Base-by-base conservation (phyloP, 1,139 yeast species). In the Kodamaea ohmeri region DNA sequence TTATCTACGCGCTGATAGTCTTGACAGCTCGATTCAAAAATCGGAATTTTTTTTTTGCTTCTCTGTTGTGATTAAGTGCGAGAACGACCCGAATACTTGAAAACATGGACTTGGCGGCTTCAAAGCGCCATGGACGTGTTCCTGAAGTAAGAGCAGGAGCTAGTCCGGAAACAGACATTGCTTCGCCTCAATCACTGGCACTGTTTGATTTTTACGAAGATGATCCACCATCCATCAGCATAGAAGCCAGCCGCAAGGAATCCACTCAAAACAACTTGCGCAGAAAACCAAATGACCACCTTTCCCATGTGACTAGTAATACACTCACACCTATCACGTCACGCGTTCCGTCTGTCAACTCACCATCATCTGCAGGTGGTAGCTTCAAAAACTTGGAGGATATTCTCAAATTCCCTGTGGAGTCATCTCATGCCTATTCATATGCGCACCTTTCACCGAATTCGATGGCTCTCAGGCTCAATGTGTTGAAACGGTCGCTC, bases 401-500 rank as follows among this genome's bases (percentile, higher is more conserved):
- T 35, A 60, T 78, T 21, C 52, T 76, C 24, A 72, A 68, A 48
- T 84, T 83, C 53, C 88, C 95, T 4, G 78, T 81, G 15, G 92
- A 84, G 53, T 83, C 94, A 8, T 76, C 94, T 2, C 92, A 85
- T 55, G 84, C 95, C 2, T 87, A 84, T 53, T 85, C 95, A 0
- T 87, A 86, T 57, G 89, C 94, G 4, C 87, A 84, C 43, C 65
- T 85, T 40, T 82, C 94, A 4, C 92, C 89, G 15, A 83, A 84
- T 52, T 83, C 95, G 1, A 61, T 87, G 41, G 87, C 94, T 0
- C 76, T 86, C 38, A 65, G 96, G 40, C 63, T 87, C 44, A 81
- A 82, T 43, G 89, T 86, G 14, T 65, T 87, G 50, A 84, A 81
- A 51, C 65, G 95, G 45, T 83, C 94, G 6, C 61, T 87, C 36